Base-by-base conservation (phyloP, 2,329 filamentous ascomycete species). In the Diplodia seriata region DNA sequence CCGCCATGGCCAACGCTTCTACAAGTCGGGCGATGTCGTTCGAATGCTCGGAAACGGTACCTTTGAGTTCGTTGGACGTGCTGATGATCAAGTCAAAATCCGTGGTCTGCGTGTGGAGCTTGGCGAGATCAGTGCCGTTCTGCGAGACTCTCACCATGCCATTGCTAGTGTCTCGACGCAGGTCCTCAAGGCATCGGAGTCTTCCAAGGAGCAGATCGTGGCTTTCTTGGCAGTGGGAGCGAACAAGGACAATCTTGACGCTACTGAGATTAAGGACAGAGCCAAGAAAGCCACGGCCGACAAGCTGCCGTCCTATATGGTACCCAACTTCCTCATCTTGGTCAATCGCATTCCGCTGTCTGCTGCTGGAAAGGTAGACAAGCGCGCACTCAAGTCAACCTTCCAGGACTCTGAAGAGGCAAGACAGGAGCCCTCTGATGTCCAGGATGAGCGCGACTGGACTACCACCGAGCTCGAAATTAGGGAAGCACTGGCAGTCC, bases 401-500 rank as follows among this genome's bases (percentile, higher is more conserved):
- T 81, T 81, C 69, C 68, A 69, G 23, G 61, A 73, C 15, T 71
- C 62, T 23, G 65, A 66, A 1, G 71, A 74, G 14, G 54, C 56
- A 1, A 67, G 53, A 2, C 14, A n/a, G 6, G 49, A 62, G 0
- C 69, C 70, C 29, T 68, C 61, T 1, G 18, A 36, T 20, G 14
- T 40, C 3, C 31, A 69, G 14, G 51, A 72, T 12, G 55, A 69
- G 7, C 68, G 76, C 43, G 62, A 72, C 3, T 90, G 87, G 87
- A 84, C 80, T 1, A 70, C 80, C 1, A 72, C 81, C 0, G 89
- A 92, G 72, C 70, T 71, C 0, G 72, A 75, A 3, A 82, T 93
- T 47, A 85, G 89, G 4, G 74, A 82, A 0, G 81, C 88, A 0
- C 77, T 94, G 20, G 83, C 87, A 0, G 79, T 79, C 7, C 82